phyloP scores from a whole-genome alignment of 2,329 filamentous ascomycete species.

The Sporothrix mexicana region DNA sequence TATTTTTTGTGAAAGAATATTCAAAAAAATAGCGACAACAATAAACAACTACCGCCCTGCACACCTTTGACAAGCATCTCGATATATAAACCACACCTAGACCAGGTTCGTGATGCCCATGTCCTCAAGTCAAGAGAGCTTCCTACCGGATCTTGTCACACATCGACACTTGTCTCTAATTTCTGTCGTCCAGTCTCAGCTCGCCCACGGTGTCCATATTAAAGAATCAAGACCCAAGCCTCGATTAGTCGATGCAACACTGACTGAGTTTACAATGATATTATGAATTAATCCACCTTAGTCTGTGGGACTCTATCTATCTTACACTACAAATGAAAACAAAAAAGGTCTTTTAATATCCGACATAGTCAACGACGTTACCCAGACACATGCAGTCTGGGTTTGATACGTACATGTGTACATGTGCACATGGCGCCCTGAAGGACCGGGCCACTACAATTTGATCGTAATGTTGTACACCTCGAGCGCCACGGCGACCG shows the following conservation, averaged over 20 bases:
- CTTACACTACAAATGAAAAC: not conserved
- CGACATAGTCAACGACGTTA: not conserved
- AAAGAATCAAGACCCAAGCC: not conserved
- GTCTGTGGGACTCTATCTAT: not conserved
- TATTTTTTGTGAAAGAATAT: too few relatives aligned
- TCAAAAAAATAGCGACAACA: not conserved
- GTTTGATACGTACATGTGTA: not conserved
- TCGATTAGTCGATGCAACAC: not conserved
- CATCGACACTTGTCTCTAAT: conserved; percentile 1
- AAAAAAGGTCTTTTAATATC: not conserved
- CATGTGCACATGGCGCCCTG: not conserved
- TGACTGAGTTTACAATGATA: not conserved
- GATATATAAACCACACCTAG: too few relatives aligned
- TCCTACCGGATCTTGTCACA: conserved; percentile 5
- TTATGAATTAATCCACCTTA: not conserved
- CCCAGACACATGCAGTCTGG: not conserved
- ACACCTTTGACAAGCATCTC: not conserved
- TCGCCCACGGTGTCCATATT: not conserved
- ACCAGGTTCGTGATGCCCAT: not conserved
- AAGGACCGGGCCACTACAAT: conserved; percentile 52
- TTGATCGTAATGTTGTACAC: conserved; percentile 72
- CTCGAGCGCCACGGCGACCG: conserved; percentile 71
- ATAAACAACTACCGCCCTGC: not conserved
- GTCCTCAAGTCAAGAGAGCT: not conserved
- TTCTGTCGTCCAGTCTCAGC: conserved; percentile 11